Base-by-base conservation (phyloP, 345 rosid species). In the Diplotaxis tenuifolia region DNA sequence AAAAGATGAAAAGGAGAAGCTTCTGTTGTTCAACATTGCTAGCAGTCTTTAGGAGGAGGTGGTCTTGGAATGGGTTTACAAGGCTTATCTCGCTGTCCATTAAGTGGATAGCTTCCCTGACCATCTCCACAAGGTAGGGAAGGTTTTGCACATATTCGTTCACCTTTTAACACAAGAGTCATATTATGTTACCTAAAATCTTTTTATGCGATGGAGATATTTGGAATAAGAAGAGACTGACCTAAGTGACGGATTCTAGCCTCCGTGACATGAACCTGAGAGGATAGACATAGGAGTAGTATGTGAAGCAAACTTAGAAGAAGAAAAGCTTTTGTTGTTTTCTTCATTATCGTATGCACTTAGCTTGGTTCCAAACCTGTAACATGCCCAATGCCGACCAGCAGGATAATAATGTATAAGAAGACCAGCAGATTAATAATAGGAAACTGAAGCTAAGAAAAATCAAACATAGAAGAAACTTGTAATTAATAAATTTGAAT, bases 261-360 rank as follows among this genome's bases (percentile, higher is more conserved):
- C 21, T 47, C 57, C 16, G 56, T 23, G 60, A 21, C 18, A 50
- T 6, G 60, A 71, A 52, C 61, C 12, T 61, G 61, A 50, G 23
- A 31, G 3, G 68, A 32, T 16, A 71, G 38, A 52, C 75, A 71
- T 23, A 72, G 36, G 34, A 71, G 9, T 63, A 71, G 9, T 63
- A 72, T 63, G 14, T 62, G 23, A 61, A 71, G 9, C 52, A 62
- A 71, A 50, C 62, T 10, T 52, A 72, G 68, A 53, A 72, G 55
- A 36, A 62, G 21, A 18, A 42, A 54, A 3, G 12, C 42, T 62
- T 62, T 15, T 25, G 16, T 54, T 72, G 38, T 64, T 64, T 53
- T 72, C 63, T 72, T 64, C 70, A 64, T 72, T 19, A 16, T 38
- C 22, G 1, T 36, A 36, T 36, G 27, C 21, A 49, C 0, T 34